A percentile compares a stretch with the other conserved stretches of the same genome.
These are phyloP conservation scores for Cladosporium oxysporum DNA, from an alignment of 2,329 filamentous ascomycete species.

Conservation along the genomic window DNA sequence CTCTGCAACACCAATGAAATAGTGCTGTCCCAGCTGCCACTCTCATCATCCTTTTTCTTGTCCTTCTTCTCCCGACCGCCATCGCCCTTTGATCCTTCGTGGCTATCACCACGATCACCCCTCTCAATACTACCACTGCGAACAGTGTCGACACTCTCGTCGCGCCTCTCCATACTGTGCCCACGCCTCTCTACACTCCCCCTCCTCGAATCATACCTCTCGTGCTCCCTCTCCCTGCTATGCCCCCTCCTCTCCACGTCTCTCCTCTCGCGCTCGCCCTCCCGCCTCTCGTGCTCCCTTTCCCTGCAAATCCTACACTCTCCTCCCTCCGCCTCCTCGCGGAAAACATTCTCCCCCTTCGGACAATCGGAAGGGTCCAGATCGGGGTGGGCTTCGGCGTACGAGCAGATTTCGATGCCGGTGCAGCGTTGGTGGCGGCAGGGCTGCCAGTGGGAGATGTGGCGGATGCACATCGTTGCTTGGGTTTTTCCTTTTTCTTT, in stretches of 20 bases:
- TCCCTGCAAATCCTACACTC: background rate
- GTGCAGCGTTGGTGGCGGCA: conserved; percentile 13
- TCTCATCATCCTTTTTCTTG: background rate
- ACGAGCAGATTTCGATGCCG: conserved; percentile 4
- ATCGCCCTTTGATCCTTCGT: background rate
- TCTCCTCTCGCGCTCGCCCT: background rate
- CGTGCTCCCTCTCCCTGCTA: background rate
- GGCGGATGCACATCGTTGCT: conserved; percentile 1
- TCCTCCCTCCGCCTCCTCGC: background rate
- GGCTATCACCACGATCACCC: background rate
- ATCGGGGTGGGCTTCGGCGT: background rate
- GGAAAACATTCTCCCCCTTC: background rate
- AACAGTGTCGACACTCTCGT: background rate
- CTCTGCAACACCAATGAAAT: background rate
- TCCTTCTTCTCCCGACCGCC: background rate
- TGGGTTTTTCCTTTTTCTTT: background rate
- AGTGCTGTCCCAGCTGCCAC: background rate
- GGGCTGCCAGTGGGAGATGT: conserved; percentile 9
- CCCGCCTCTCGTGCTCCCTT: background rate
- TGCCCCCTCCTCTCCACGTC: background rate
- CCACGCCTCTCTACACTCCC: background rate
- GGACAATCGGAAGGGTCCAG: background rate
- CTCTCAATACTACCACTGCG: background rate
- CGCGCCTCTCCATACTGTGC: background rate
- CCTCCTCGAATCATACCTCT: background rate